phyloP scores from a whole-genome alignment of 2,329 filamentous ascomycete species.

The Cytospora mali region DNA sequence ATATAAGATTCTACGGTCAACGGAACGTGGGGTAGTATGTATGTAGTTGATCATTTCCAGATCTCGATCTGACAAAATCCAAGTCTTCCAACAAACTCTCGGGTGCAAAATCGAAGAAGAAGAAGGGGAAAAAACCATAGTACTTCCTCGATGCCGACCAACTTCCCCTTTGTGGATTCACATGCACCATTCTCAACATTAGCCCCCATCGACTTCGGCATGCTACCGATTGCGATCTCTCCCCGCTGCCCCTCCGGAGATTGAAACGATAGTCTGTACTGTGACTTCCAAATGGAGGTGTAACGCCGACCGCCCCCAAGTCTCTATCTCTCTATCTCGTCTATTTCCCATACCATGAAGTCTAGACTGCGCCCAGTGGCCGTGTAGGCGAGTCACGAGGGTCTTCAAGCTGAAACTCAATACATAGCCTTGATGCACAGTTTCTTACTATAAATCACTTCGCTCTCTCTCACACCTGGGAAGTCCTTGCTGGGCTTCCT shows the following conservation, averaged over 20 bases:
- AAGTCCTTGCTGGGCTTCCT: not conserved
- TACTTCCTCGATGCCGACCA: not conserved
- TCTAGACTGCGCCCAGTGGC: not conserved
- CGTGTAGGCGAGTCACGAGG: not conserved
- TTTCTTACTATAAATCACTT: not conserved
- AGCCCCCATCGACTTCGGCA: not conserved
- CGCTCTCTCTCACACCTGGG: not conserved
- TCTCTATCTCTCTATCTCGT: slow-evolving; percentile 2
- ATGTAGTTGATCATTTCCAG: not conserved
- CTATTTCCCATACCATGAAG: not conserved
- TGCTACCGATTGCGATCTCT: not conserved
- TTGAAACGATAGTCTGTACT: slow-evolving; percentile 14
- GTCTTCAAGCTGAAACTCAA: not conserved
- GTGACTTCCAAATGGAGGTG: slow-evolving; percentile 8
- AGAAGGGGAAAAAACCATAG: too few species aligned
- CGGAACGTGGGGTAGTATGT: not conserved
- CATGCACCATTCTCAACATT: not conserved
- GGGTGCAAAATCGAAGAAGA: too few species aligned
- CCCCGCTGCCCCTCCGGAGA: slow-evolving; percentile 6
- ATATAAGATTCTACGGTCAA: not conserved
- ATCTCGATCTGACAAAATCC: not conserved
- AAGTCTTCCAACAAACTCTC: not conserved
- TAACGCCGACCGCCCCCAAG: not conserved
- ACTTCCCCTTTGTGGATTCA: not conserved
- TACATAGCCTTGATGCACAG: not conserved